A percentile compares a stretch with the other conserved stretches of the same genome.
Evolutionary conservation across 1,284 basidiomycete genomes (phyloP).

Genomic region (Neotropicomus parvogracilis): DNA sequence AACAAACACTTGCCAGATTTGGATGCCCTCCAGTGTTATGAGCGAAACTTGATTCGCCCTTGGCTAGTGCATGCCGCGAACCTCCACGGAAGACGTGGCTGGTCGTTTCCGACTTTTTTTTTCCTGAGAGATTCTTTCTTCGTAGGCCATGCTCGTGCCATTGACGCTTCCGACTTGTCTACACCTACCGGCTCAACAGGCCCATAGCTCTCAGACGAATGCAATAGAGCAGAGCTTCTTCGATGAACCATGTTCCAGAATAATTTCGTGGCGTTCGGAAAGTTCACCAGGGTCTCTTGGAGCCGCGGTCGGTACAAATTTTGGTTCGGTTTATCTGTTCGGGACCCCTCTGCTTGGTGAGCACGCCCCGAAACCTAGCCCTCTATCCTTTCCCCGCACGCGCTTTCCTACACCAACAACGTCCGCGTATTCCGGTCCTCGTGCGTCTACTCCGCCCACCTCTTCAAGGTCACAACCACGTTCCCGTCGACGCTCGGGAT

Average conservation of each 20-base stretch:
- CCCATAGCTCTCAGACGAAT: conserved; percentile 6
- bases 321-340: conserved; percentile 39
- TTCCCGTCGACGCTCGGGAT: conserved; percentile 29
- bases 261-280: conserved; percentile 23
- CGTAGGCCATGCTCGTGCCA: conserved; percentile 28
- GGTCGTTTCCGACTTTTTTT: neutral
- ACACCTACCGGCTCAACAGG: conserved; percentile 6
- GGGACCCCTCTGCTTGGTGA: conserved; percentile 24
- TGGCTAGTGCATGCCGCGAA: conserved; percentile 6
- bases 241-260: conserved; percentile 19
- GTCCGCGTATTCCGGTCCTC: conserved; percentile 18
- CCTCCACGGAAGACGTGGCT: neutral
- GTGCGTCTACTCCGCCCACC: conserved; percentile 37
- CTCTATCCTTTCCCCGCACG: conserved; percentile 17
- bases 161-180: conserved; percentile 25
- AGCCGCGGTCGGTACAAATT: conserved; percentile 34
- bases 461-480: conserved; percentile 28
- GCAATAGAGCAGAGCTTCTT: conserved; percentile 26
- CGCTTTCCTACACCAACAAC: conserved; percentile 10
- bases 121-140: neutral
- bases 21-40: conserved; percentile 9
- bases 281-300: conserved; percentile 10
- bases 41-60: conserved; percentile 1
- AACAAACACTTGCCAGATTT: conserved; percentile 27
- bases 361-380: conserved; percentile 3